Base-by-base conservation (phyloP, 139 green algal species). In the Chlorella sp. region DNA sequence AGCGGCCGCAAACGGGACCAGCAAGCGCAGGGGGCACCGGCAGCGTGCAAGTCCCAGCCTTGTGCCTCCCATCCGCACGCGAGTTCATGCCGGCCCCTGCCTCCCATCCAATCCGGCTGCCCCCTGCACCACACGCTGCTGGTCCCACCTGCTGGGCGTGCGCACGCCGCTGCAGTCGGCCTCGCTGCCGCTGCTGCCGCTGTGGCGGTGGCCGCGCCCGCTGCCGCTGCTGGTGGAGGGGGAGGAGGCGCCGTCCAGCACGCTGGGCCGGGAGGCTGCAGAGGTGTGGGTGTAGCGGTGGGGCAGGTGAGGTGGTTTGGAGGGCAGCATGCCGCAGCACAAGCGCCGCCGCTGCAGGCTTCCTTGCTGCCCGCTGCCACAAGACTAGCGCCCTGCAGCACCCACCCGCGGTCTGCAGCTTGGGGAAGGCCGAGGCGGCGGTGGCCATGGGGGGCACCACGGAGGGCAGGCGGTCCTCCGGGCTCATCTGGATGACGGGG, bases 401-500 rank as follows among this genome's bases (percentile, higher is more conserved):
- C 60, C 8, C 72, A 78, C 72, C 72, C 30, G 72, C 30, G 13
- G 72, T 48, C 72, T 78, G 56, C 30, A 60, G 43, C 72, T 60
- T 46, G 28, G n/a, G 43, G 43, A 48, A 9, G 56, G 30, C 40
- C 2, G 60, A 58, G 60, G 77, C n/a, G 13, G 77, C 58, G 28
- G 28, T 62, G 40, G 13, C 60, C 77, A 74, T 80, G 38, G n/a
- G n/a, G n/a, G n/a, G n/a, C 24, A 48, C 32, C 40, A 56, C 36
- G 46, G 74, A 38, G 6, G 56, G 26, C 65, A 64, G 76, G 54
- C n/a, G n/a, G 48, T 48, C 34, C 16, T 54, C 34, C n/a, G 48
- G 30, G 24, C 58, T 40, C 60, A 83, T 43, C 60, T 83, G 58
- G 30, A 83, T 83, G 60, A 83, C 60, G 14, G 77, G 77, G 40